Evolutionary conservation across 2,329 filamentous ascomycete genomes (phyloP), one percentile per base, ranked within the genome.

Genomic region (Botrytis fabae): DNA sequence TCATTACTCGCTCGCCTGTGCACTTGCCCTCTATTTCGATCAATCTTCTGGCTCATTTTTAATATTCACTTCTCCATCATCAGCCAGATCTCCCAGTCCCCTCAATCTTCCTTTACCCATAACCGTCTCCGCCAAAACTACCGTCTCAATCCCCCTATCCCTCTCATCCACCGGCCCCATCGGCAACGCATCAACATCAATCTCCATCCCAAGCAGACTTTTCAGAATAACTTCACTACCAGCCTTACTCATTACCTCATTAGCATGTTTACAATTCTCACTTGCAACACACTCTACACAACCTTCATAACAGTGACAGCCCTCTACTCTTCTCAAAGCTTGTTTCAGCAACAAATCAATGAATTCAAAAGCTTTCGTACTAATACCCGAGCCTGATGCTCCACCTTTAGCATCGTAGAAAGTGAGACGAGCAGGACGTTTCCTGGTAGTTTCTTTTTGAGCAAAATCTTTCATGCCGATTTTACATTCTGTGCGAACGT

Each of bases 401-500:
- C 95, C 95, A 12, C 96, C 96, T 82, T 97, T 97, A 4, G 94
- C 92, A 81, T 98, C 96, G 82, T 98, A 99, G 79, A 99, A 97
- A 0, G 94, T 97, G 65, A 99, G 83, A 0, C 96, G 86, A 0
- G 94, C 96, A 0, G 95, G 96, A 6, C 96, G 87, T 83, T 97
- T 97, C 44, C 95, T 88, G 42, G 84, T 83, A 0, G 89, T 90
- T 78, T 92, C 89, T 70, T 86, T 84, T 77, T 89, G 89, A 0
- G 93, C 90, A 75, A 98, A 94, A 82, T 98, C 95, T 81, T 98
- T 98, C 74, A 92, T 85, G 2, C 91, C 90, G 73, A 91, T 89
- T 84, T 98, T 98, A 82, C 96, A 98, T 82, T 98, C 96, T 0
- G 96, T 98, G 60, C 93, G 89, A 22, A 99, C 93, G 78, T 98